Base-by-base conservation (phyloP, 495 filamentous ascomycete species). In the Cairneyella variabilis region DNA sequence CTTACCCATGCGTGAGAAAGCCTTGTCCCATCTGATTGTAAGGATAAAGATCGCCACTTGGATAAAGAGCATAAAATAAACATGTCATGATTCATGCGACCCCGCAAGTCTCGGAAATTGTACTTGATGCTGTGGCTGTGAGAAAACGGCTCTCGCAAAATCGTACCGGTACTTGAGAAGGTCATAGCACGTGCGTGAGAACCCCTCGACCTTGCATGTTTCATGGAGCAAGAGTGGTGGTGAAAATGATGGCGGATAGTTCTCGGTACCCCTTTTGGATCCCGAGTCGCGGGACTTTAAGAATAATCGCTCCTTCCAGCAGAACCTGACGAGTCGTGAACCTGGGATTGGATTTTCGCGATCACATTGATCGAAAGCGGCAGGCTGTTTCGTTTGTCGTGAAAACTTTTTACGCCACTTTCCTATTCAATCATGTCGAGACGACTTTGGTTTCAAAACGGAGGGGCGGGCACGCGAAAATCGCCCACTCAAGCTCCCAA, bases 91-190 rank as follows among this genome's bases (percentile, higher is more conserved):
- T 23, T 27, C 47, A 38, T 50, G 32, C 27, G 14, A 53, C 12
- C 38, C 50, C 50, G 9, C 23, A 53, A 34, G 16, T 14, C 27
- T 44, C 16, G 50, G 39, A 36, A 36, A 34, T 45, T 43, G 25
- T 6, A 20, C 16, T 20, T 11, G 22, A 44, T 7, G 48, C 34
- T 51, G 48, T 51, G 48, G 48, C 36, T 51, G 48, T 41, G 48
- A 17, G 20, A 32, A 8, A 41, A 14, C 4, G 25, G 47, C 22
- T 16, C 28, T 3, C n/a, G n/a, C n/a, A n/a, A n/a, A n/a, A n/a
- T n/a, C n/a, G n/a, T n/a, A 6, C 6, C 28, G 28, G 28, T 14
- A 32, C 28, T 32, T 32, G 28, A 14, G 28, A 6, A 32, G 28
- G 14, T 32, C 28, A 32, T 32, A 32, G 28, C 28, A 32, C 28